phyloP scores from a whole-genome alignment of 257 asterid species.

The Echites panduratus region DNA sequence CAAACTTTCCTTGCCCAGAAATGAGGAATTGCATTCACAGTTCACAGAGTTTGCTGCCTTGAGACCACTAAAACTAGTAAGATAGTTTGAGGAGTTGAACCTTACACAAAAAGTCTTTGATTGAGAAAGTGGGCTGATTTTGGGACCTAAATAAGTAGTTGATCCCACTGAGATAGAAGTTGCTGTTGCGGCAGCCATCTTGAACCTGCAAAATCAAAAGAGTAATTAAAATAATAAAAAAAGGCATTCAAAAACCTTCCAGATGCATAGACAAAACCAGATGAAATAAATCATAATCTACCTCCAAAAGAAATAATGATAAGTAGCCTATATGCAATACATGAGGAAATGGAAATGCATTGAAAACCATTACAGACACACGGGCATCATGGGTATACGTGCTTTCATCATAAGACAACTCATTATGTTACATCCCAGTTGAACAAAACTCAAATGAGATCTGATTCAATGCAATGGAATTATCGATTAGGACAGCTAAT shows the following conservation, averaged over 20 bases:
- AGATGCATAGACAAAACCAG: not conserved
- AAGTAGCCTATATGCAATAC: not conserved
- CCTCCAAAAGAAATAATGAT: not conserved
- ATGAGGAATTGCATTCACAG: constrained; percentile 36
- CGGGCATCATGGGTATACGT: no score
- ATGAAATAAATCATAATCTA: not conserved
- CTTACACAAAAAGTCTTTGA: constrained; percentile 42
- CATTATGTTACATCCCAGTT: no score
- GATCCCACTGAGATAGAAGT: constrained; percentile 52
- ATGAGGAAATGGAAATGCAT: no score
- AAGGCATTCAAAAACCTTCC: not conserved
- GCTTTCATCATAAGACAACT: not conserved
- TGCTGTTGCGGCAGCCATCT: constrained; percentile 73
- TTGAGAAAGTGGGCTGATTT: constrained; percentile 29
- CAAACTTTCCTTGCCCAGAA: constrained; percentile 41
- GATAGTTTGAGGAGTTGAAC: constrained; percentile 35
- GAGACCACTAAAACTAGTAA: constrained; percentile 45
- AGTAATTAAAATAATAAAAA: not conserved
- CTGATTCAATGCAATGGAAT: not conserved
- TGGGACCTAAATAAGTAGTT: constrained; percentile 36
- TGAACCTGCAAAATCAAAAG: constrained; percentile 32
- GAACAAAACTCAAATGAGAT: not conserved
- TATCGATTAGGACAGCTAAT: not conserved
- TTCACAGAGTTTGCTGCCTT: constrained; percentile 34
- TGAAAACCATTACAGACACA: not conserved